Conservation (phyloP, 2,329 filamentous ascomycete species). For the Nannizziopsis barbatae region DNA sequence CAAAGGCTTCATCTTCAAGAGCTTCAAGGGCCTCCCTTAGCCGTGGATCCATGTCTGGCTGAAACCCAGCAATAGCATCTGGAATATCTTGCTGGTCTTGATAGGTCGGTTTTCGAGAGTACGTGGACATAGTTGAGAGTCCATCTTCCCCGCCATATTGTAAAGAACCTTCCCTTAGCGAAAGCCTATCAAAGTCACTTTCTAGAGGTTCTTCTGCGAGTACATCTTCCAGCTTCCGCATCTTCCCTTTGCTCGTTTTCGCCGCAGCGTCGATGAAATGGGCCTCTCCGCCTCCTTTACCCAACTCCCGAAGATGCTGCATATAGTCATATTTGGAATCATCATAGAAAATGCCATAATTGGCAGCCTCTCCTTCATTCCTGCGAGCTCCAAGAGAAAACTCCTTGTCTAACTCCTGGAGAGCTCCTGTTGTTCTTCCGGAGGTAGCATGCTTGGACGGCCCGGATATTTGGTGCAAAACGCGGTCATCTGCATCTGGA, state of each 20-base stretch:
- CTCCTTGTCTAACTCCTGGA: constrained; percentile 64
- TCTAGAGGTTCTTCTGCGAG: constrained; percentile 49
- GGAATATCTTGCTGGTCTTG: constrained; percentile 89
- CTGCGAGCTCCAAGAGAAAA: constrained; percentile 61
- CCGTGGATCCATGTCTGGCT: constrained; percentile 95
- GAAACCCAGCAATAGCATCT: constrained; percentile 82
- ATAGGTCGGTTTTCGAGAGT: constrained; percentile 65
- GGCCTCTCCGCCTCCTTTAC: constrained; percentile 55
- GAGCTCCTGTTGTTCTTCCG: constrained; percentile 49
- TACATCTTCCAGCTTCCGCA: constrained; percentile 68
- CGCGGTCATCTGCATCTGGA: constrained; percentile 73
- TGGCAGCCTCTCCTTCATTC: constrained; percentile 94
- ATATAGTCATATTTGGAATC: constrained; percentile 98
- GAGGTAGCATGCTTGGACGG: constrained; percentile 20
- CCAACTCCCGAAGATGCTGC: constrained; percentile 93
- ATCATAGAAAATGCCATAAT: constrained; percentile 87
- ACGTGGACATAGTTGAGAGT: constrained; percentile 52
- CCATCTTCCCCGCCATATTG: constrained; percentile 18
- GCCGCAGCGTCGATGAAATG: constrained; percentile 64
- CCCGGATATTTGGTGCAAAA: constrained; percentile 59
- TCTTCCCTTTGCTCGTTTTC: constrained; percentile 58
- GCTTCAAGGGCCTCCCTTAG: constrained; percentile 85
- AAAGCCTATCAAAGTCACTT: constrained; percentile 25
- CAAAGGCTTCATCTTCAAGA: constrained; percentile 87
- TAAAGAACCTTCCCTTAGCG: constrained; percentile 5